A percentile compares a stretch with the other conserved stretches of the same genome.
Evolutionary conservation across 2,329 filamentous ascomycete species (phyloP).

Genomic region (Fusarium udum): DNA sequence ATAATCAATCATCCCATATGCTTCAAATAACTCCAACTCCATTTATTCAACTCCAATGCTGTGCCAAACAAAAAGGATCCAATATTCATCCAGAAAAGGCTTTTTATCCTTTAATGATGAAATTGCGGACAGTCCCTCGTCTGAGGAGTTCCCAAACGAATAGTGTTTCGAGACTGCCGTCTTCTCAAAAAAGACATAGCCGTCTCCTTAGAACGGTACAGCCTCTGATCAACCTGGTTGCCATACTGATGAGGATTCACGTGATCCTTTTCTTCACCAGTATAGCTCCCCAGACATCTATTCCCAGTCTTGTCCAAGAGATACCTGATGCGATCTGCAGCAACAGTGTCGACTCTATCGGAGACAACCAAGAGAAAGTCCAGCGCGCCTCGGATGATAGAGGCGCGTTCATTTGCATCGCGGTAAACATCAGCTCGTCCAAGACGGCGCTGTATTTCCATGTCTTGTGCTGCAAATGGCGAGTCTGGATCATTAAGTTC

Average conservation of each 20-base stretch:
- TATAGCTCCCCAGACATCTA: background rate
- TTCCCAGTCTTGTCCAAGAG: background rate
- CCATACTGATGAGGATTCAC: background rate
- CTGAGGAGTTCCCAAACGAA: background rate
- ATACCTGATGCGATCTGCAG: background rate
- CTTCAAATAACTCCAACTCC: too few species aligned
- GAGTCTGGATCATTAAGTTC: background rate
- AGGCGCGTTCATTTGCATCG: background rate
- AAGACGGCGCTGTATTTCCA: background rate
- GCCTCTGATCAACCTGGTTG: background rate
- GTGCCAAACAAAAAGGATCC: background rate
- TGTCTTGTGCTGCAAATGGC: background rate
- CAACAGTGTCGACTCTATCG: background rate
- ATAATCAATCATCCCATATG: background rate
- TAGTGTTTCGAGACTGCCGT: background rate
- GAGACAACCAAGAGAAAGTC: conserved; percentile 11
- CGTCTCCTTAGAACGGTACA: conserved; percentile 7
- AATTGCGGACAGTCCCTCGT: background rate
- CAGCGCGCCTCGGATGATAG: conserved; percentile 8
- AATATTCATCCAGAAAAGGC: background rate
- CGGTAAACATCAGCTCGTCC: background rate
- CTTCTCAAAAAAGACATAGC: conserved; percentile 3
- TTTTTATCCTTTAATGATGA: background rate
- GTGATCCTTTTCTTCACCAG: conserved; percentile 2
- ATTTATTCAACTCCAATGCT: background rate